Base-by-base conservation (phyloP, 176 grass and related monocot species). In the Metroxylon sagu region DNA sequence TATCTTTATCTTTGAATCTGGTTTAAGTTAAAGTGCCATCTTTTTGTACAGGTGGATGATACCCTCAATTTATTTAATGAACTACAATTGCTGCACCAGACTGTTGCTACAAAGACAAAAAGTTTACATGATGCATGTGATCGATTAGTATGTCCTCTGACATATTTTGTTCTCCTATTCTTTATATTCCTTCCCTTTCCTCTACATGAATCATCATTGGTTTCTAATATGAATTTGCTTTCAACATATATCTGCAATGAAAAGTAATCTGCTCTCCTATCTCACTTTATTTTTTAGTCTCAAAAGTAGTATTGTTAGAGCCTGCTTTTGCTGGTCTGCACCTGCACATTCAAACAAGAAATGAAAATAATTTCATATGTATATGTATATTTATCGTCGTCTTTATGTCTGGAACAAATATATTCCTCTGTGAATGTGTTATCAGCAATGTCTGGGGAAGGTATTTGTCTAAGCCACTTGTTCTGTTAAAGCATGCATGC, bases 51-150 rank as follows among this genome's bases (percentile, higher is more conserved):
- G 92, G 92, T 96, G 60, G 92, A 90, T 77, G 83, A 85, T 26
- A 90, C 92, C 58, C 64, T 90, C 63, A 90, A 71, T 79, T 90
- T 96, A 67, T 90, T 96, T 65, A 83, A 73, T 77, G 87, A 96
- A 77, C 80, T 96, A 54, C 92, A 90, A 61, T 85, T 80, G 25
- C 77, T 96, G 78, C 83, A 96, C 64, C 85, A 62, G 14, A 88
- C 80, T 58, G 92, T 96, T 76, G 83, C 87, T 65, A 88, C 76
- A 17, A 96, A 96, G 75, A 96, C 92, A 53, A 90, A 84, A 87
- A 85, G 87, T 65, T 69, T 96, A 60, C 92, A 96, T 74, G 87
- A 96, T 82, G 86, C 92, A n/a, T 96, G 92, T 27, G 87, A 90
- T 67, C 92, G 85, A 69, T 76, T 90, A 63, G 92, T 96, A 88